These are phyloP conservation scores for Diaporthe destruens DNA, from an alignment of 2,329 filamentous ascomycete species.

Conservation along the genomic window DNA sequence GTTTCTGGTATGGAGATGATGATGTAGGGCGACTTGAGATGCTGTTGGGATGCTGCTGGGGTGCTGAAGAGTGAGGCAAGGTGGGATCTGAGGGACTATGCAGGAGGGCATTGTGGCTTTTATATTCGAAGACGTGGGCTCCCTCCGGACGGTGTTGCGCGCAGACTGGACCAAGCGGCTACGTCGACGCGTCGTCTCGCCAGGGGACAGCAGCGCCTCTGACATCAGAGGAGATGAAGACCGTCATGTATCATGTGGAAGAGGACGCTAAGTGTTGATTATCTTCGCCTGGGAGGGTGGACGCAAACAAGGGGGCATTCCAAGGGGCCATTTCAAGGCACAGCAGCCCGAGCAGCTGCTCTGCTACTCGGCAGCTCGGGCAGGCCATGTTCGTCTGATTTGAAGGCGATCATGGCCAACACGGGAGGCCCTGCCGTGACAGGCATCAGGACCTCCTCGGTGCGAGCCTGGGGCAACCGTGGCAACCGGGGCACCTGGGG, in stretches of 20 bases:
- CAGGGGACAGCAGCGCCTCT: slow-evolving; percentile 18
- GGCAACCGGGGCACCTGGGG: neutral
- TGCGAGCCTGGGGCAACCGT: neutral
- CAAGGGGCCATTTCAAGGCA: slow-evolving; percentile 17
- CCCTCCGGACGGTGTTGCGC: neutral
- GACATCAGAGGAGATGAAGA: slow-evolving; percentile 23
- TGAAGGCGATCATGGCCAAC: slow-evolving; percentile 18
- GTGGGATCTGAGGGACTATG: neutral
- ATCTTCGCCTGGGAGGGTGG: neutral
- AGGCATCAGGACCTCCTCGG: neutral
- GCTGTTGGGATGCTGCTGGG: neutral
- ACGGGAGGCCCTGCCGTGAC: slow-evolving; percentile 2
- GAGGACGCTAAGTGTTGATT: neutral
- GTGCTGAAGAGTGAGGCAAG: neutral
- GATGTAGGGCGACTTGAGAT: neutral
- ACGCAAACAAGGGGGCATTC: slow-evolving; percentile 16
- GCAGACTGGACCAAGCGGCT: neutral
- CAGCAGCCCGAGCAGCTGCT: no score
- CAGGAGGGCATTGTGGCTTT: neutral
- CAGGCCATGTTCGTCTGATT: slow-evolving; percentile 17
- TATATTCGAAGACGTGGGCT: slow-evolving; percentile 17
- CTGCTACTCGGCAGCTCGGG: neutral
- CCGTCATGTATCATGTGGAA: slow-evolving; percentile 19
- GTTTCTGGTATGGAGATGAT: neutral
- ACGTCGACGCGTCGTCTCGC: neutral